Evolutionary conservation across 805 yeast species (phyloP), one percentile per base, ranked within the genome.

Genomic region (Priceomyces castillae): DNA sequence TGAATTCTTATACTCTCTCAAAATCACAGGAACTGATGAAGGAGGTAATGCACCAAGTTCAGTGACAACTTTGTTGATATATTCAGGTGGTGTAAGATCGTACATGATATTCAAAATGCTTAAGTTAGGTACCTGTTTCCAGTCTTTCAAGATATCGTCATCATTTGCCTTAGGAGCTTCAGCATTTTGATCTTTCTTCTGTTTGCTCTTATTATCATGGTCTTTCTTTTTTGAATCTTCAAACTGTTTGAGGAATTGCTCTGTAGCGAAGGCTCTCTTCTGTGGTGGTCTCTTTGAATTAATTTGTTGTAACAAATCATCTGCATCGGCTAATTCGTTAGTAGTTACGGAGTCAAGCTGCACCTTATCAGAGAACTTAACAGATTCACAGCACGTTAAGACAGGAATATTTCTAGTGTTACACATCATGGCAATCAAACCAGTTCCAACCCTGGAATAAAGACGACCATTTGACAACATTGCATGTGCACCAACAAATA

Each of bases 41-140:
- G 99, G 96, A 9, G 99, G 99, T 52, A 94, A 74, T 2, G 96
- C 88, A 22, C 99, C 99, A 50, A 92, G 81, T 64, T 94, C 99
- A 1, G 98, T 94, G 42, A 94, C 89, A 46, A 94, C 89, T 69
- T 94, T 94, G 62, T 92, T 90, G 56, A 94, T 88, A 58, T 86
- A 87, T 53, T 84, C 87, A 11, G 96, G 95, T 28, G 97, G 97
- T 1, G 98, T 92, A 54, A 94, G 74, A 65, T 94, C 99, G 63
- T 88, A 94, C 77, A 94, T 77, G 50, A 94, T 82, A 58, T 89
- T 89, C 57, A 90, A 79, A 20, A 89, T 77, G 64, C 83, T 85
- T 56, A 89, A 73, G 47, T 72, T 71, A 34, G 80, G 78, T n/a
- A 76, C 65, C 22, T 73, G 69, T 55, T 78, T 80, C 90, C 92